Percentiles rank a stretch among this genome's conserved stretches.
These are phyloP conservation scores for Xylariaceae sp. DNA, from an alignment of 2,329 filamentous ascomycete species.

Conservation along the genomic window DNA sequence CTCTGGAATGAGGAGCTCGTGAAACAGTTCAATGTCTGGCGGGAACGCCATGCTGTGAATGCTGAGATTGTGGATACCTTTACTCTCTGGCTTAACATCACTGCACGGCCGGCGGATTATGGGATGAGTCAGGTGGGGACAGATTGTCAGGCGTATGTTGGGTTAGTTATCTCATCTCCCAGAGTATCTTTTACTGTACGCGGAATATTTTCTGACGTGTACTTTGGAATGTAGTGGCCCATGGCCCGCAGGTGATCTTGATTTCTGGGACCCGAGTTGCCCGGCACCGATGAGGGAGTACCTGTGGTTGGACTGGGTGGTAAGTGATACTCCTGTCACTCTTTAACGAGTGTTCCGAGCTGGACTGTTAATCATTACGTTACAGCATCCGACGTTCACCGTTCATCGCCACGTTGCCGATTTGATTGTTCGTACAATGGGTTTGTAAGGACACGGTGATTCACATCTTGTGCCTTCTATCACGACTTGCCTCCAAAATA, in stretches of 20 bases:
- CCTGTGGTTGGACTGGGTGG: background rate
- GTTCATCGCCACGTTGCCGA: background rate
- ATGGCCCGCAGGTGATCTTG: constrained; percentile 10
- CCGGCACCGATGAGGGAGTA: constrained; percentile 14
- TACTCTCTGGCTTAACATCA: no score
- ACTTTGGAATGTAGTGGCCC: constrained; percentile 2
- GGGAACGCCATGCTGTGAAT: no score
- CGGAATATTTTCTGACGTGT: no score
- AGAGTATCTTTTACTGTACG: no score
- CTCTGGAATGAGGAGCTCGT: no score
- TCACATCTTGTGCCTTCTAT: no score
- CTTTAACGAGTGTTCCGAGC: no score
- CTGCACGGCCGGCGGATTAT: constrained; percentile 1
- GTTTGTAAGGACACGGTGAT: background rate
- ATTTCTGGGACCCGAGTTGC: constrained; percentile 11
- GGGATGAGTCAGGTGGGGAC: constrained; percentile 14
- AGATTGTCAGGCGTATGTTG: constrained; percentile 10
- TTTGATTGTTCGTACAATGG: background rate
- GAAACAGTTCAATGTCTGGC: no score
- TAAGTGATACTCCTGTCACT: background rate
- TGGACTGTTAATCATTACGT: background rate
- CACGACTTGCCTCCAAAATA: no score
- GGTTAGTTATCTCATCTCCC: constrained; percentile 3
- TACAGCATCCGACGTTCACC: background rate
- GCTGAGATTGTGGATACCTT: no score